phyloP scores from a whole-genome alignment of 208 protist genomes.

The Crithidia sp. region DNA sequence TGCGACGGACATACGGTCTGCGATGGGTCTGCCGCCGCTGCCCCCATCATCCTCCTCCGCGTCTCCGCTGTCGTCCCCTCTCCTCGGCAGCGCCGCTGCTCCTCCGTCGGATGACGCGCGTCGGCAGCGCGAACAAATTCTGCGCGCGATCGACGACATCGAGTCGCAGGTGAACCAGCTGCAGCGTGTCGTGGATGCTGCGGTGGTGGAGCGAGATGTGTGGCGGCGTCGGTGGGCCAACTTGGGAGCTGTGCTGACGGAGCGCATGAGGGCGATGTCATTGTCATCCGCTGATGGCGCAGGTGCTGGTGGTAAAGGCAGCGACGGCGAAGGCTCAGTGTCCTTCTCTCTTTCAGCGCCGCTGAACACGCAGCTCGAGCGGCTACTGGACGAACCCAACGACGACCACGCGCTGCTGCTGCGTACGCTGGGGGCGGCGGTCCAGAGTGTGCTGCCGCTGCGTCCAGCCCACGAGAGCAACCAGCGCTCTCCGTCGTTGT shows the following conservation, averaged over 20 bases:
- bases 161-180: slow-evolving; percentile 53
- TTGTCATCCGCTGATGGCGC: too few species aligned
- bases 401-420: not conserved
- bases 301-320: too few species aligned
- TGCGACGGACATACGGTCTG: not conserved
- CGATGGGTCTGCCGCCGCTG: slow-evolving; percentile 8
- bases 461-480: too few species aligned
- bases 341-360: too few species aligned
- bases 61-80: not conserved
- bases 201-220: slow-evolving; percentile 35
- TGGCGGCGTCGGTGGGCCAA: slow-evolving; percentile 30
- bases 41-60: not conserved
- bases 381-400: not conserved
- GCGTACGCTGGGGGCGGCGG: not conserved
- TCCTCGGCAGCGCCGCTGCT: not conserved
- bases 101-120: slow-evolving; percentile 23
- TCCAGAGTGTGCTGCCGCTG: not conserved
- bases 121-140: slow-evolving; percentile 45
- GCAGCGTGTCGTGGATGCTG: slow-evolving; percentile 54
- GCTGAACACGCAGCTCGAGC: not conserved
- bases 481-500: not conserved
- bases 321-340: too few species aligned
- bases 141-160: slow-evolving; percentile 52
- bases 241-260: slow-evolving; percentile 35
- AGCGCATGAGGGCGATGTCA: not conserved